Conservation (phyloP, 1,284 basidiomycete genomes). For the Pascua guehoae region DNA sequence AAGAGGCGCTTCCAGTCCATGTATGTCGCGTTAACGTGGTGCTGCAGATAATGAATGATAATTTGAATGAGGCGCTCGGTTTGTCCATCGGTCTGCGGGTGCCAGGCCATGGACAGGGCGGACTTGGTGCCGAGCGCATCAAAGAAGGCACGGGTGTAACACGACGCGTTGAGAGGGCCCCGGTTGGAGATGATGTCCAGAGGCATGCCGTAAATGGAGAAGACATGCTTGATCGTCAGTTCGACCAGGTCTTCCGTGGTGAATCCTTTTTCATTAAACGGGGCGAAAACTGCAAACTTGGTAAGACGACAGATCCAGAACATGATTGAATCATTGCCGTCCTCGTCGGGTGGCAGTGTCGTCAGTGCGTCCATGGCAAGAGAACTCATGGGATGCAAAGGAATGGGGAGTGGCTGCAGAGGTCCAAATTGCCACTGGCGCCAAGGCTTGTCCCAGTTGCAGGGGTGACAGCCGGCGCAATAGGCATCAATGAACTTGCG, state of each 20-base stretch:
- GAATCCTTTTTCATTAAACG: conserved; percentile 6
- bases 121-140: background rate
- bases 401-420: conserved; percentile 48
- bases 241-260: background rate
- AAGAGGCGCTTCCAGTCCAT: conserved; percentile 47
- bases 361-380: conserved; percentile 55
- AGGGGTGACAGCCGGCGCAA: conserved; percentile 46
- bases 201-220: too few relatives aligned
- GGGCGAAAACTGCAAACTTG: conserved; percentile 51
- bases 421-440: conserved; percentile 39
- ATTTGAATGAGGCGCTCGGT: conserved; percentile 25
- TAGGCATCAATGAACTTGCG: conserved; percentile 24
- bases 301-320: conserved; percentile 52
- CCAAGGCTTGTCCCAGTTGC: conserved; percentile 48
- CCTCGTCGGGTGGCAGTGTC: conserved; percentile 45
- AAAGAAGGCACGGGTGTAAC: background rate
- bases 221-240: background rate
- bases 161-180: too few relatives aligned
- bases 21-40: conserved; percentile 45
- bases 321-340: conserved; percentile 48
- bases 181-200: too few relatives aligned
- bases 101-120: conserved; percentile 24
- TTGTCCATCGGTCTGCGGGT: conserved; percentile 31
- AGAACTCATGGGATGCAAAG: conserved; percentile 18
- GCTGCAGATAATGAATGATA: conserved; percentile 26